Percentiles rank a stretch among this genome's conserved stretches.
Conservation (phyloP, 306 rosid genomes). For the Leucaena leucocephala region DNA sequence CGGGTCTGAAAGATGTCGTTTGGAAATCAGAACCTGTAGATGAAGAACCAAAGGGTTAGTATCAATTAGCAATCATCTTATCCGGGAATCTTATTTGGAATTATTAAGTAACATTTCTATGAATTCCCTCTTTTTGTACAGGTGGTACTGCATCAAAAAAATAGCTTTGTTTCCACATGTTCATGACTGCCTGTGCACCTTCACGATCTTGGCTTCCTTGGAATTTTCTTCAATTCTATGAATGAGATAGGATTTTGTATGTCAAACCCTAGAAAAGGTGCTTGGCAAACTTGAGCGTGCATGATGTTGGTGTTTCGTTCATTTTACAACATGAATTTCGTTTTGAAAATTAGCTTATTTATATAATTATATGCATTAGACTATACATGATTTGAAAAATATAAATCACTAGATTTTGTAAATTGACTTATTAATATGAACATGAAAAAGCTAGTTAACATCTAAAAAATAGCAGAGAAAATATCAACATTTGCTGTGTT, state of each 20-base stretch:
- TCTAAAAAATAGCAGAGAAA: too few species aligned
- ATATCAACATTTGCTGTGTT: too few species aligned
- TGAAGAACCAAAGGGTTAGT: constrained; percentile 52
- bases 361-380: too few species aligned
- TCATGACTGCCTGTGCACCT: background rate
- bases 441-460: too few species aligned
- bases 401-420: too few species aligned
- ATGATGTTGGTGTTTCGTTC: too few species aligned
- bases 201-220: background rate
- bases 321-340: too few species aligned
- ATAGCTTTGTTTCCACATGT: constrained; percentile 23
- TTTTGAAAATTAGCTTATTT: too few species aligned
- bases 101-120: constrained; percentile 4
- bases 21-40: constrained; percentile 66
- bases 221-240: background rate
- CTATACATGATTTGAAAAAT: too few species aligned
- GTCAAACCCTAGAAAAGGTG: background rate
- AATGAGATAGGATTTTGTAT: background rate
- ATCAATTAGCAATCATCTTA: background rate
- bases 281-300: too few species aligned
- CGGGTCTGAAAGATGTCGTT: constrained; percentile 68
- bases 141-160: constrained; percentile 4
- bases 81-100: background rate
- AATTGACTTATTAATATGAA: too few species aligned
- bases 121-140: background rate